Conservation (phyloP, 768 basidiomycete species). For the Pulveroboletus sp. region DNA sequence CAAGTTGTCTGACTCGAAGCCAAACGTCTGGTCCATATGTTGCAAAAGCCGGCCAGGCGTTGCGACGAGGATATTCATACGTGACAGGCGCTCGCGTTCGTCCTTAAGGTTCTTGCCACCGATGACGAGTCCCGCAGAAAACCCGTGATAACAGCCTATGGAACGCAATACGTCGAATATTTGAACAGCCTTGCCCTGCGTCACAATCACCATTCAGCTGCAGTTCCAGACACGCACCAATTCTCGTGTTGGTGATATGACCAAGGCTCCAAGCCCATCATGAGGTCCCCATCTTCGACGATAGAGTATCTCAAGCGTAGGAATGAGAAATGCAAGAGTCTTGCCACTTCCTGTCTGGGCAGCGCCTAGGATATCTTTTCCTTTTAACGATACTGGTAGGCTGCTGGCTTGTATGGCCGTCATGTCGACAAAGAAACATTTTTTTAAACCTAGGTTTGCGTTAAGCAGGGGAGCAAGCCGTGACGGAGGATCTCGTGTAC, state of each 20-base stretch:
- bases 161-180: slow-evolving; percentile 96
- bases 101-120: slow-evolving; percentile 95
- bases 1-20: slow-evolving; percentile 88
- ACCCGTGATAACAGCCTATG: slow-evolving; percentile 85
- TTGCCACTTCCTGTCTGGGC: slow-evolving; percentile 72
- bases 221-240: slow-evolving; percentile 47
- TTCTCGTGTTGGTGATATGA: slow-evolving; percentile 93
- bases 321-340: slow-evolving; percentile 68
- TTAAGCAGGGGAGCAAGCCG: background rate
- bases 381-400: slow-evolving; percentile 55
- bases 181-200: slow-evolving; percentile 73
- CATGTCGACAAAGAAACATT: slow-evolving; percentile 80
- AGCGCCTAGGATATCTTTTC: slow-evolving; percentile 63
- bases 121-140: slow-evolving; percentile 93
- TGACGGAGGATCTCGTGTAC: slow-evolving; percentile 29
- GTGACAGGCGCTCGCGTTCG: slow-evolving; percentile 78
- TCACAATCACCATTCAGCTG: slow-evolving; percentile 2
- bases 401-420: slow-evolving; percentile 72
- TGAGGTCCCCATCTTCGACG: slow-evolving; percentile 66
- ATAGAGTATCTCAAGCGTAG: slow-evolving; percentile 60
- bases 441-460: slow-evolving; percentile 64
- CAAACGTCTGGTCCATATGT: slow-evolving; percentile 97
- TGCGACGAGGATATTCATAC: slow-evolving; percentile 99
- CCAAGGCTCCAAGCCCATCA: slow-evolving; percentile 79
- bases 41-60: slow-evolving; percentile 93